Evolutionary conservation across 169 alveolate genomes (phyloP).

Genomic region (Blepharisma undulans): DNA sequence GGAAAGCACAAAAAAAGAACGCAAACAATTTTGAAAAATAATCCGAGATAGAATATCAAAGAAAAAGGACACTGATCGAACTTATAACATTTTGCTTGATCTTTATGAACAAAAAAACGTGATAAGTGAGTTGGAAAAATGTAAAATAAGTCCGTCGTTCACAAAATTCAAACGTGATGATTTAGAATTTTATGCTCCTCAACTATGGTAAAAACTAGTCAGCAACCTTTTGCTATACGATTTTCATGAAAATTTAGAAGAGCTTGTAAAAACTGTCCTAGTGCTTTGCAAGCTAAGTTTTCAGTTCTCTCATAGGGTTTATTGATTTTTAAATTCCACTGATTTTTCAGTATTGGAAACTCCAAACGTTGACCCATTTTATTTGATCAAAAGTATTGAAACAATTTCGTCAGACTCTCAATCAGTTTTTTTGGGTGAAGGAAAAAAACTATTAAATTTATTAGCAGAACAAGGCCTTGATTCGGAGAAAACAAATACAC

Average conservation of each 20-base stretch:
- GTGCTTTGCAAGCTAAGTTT: constrained; percentile 10
- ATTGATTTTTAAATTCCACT: constrained; percentile 36
- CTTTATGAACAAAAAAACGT: neutral
- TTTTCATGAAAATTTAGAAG: neutral
- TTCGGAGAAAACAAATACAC: neutral
- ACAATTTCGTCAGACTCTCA: neutral
- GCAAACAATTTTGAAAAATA: neutral
- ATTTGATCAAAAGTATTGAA: neutral
- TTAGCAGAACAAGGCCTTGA: neutral
- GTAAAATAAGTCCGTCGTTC: neutral
- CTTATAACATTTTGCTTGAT: constrained; percentile 11
- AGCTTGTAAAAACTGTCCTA: neutral
- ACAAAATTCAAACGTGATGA: constrained; percentile 11
- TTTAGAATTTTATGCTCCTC: constrained; percentile 42
- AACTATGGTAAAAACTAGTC: constrained; percentile 25
- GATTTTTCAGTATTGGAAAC: neutral
- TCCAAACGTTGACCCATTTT: neutral
- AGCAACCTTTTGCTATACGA: constrained; percentile 29
- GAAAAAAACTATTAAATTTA: neutral
- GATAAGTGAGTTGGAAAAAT: neutral
- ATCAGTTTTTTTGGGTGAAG: neutral
- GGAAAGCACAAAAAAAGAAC: neutral
- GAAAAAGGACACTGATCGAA: neutral
- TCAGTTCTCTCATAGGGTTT: constrained; percentile 33
- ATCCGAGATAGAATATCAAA: constrained; percentile 25